Base-by-base conservation (phyloP, 306 rosid genomes). In the Pyrus betulifolia region DNA sequence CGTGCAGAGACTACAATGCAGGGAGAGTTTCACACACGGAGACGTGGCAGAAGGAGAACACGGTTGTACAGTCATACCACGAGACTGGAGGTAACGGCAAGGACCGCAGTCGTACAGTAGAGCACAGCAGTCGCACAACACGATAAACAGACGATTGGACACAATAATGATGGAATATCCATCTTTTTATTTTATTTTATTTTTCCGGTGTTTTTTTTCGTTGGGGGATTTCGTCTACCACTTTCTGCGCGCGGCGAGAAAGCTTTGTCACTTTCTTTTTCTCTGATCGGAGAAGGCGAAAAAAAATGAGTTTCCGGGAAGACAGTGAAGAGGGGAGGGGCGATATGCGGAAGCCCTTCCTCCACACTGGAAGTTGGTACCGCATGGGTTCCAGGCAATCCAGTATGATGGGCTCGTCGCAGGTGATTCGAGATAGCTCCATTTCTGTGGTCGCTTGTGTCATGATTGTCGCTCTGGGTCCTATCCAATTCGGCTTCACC, bases 321-420 rank as follows among this genome's bases (percentile, higher is more conserved):
- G 97, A 91, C 9, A 85, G 19, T 72, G 99, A 95, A 21, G 97
- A 92, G 18, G 91, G 83, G 68, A 92, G 85, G 74, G 93, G 84
- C 62, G 93, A 95, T 84, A 83, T 95, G 40, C 84, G 85, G 89
- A 95, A 95, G 84, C 99, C 99, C 9, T 92, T 95, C 28, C 77
- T 95, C 25, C 97, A 95, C 68, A 89, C 98, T 3, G 99, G 99
- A 54, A 95, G 99, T 64, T 95, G 99, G 99, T 95, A 92, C 70
- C 89, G 90, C 3, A 92, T 95, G 90, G 91, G 86, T 65, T 88
- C 86, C 31, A 82, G 89, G 78, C 90, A 89, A 58, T 83, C 98
- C 70, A 92, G 97, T 74, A 52, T 89, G 89, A 67, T 89, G 81
- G 93, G 90, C n/a, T 92, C 99, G 6, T 72, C 96, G 10, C 93